phyloP scores from a whole-genome alignment of 2,329 filamentous ascomycete genomes.

The Alternaria triticina region DNA sequence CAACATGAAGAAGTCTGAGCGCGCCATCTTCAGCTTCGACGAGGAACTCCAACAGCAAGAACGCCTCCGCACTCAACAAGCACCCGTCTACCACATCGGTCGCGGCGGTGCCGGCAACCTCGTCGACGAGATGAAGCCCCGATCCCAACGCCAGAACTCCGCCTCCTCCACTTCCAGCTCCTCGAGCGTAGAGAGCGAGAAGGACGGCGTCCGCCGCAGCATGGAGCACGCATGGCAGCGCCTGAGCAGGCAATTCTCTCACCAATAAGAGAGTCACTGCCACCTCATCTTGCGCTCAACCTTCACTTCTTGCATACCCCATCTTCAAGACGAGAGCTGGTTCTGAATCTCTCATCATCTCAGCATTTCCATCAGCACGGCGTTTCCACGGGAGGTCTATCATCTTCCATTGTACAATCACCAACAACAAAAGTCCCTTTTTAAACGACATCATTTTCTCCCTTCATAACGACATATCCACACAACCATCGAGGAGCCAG shows the following conservation, averaged over 20 bases:
- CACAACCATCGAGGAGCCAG: constrained; percentile 48
- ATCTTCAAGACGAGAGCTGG: constrained; percentile 43
- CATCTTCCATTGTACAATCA: constrained; percentile 12
- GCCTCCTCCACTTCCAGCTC: constrained; percentile 29
- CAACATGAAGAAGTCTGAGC: constrained; percentile 63
- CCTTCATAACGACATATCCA: not conserved
- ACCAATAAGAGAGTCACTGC: constrained; percentile 22
- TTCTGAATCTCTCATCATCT: constrained; percentile 47
- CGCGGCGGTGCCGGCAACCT: constrained; percentile 66
- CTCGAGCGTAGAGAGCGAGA: constrained; percentile 34
- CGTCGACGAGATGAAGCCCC: constrained; percentile 49
- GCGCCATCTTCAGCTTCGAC: constrained; percentile 72
- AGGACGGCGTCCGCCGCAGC: constrained; percentile 39
- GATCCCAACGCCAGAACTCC: constrained; percentile 37
- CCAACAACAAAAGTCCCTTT: constrained; percentile 22
- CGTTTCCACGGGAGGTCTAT: constrained; percentile 13
- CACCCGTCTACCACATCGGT: constrained; percentile 69
- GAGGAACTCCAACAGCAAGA: constrained; percentile 67
- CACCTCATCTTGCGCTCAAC: not conserved
- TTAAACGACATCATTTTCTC: constrained; percentile 3
- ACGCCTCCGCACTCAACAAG: constrained; percentile 60
- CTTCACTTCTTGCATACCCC: constrained; percentile 8
- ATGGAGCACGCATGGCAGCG: constrained; percentile 47
- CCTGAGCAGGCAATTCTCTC: constrained; percentile 43
- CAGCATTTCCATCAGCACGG: constrained; percentile 18